Evolutionary conservation across 2,329 filamentous ascomycete species (phyloP), one percentile per base, ranked within the genome.

Genomic region (Pyrenochaeta sp.): DNA sequence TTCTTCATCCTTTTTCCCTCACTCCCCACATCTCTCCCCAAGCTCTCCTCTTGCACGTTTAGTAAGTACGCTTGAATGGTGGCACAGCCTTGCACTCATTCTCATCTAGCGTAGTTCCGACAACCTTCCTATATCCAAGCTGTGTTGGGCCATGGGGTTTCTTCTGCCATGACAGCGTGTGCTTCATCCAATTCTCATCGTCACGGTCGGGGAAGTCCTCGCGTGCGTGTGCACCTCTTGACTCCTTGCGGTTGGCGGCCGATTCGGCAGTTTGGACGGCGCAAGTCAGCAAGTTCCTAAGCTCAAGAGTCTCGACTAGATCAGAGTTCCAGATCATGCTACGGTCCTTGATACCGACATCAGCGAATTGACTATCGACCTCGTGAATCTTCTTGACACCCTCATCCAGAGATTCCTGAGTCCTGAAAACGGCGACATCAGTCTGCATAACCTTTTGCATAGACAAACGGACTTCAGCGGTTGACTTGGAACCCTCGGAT

Each of bases 241-340:
- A 96, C 78, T 99, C 94, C 82, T 96, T 96, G 71, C 94, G 87
- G 78, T 93, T 93, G 46, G 91, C 90, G 53, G 94, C 94, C 21
- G 91, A 84, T 62, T 86, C 83, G 52, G 94, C 94, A 37, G 94
- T 97, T 87, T 99, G 94, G 34, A 88, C 84, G 84, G 92, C 93
- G 85, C 94, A 97, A 67, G 94, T 97, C 71, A 99, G 79, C 67
- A 99, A 76, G 76, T 99, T 99, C 69, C 92, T 84, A 68, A 97
- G 81, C 78, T 99, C 94, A 43, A 99, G 85, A 6, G 93, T 96
- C 82, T 97, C 93, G 51, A 96, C 90, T 26, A 97, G 84, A 69
- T 97, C 93, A 17, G 89, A 91, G 85, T 97, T 97, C 93, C 93
- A 97, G 80, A 97, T 97, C 93, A 97, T 96, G 82, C 90, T 95